Percentiles rank a stretch among this genome's conserved stretches.
Evolutionary conservation across 169 alveolate genomes (phyloP).

Genomic region (Toxoplasma gondii): DNA sequence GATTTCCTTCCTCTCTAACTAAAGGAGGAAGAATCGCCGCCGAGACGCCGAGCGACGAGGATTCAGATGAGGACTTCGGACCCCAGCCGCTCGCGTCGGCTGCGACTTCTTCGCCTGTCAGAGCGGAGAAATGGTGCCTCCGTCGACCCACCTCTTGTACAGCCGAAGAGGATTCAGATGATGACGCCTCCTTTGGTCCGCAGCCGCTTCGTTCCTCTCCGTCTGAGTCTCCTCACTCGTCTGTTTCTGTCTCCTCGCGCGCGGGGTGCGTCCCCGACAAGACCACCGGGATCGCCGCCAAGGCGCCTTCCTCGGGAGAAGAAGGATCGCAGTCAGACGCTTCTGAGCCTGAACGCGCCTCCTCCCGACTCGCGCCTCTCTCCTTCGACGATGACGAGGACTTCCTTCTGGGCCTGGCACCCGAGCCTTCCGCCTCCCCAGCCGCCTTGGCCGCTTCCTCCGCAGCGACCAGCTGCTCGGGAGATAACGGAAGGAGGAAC

Average conservation of each 20-base stretch:
- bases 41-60: not conserved
- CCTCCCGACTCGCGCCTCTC: not conserved
- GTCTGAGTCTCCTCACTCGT: not conserved
- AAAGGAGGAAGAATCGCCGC: too few species aligned
- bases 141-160: not conserved
- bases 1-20: too few species aligned
- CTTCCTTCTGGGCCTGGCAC: slow-evolving; percentile 1
- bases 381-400: not conserved
- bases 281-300: not conserved
- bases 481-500: not conserved
- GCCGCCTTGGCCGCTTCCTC: not conserved
- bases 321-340: not conserved
- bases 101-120: not conserved
- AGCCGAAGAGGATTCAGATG: not conserved
- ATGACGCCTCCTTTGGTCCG: not conserved
- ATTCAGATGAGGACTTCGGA: not conserved
- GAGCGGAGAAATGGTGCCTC: not conserved
- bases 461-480: not conserved
- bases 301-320: not conserved
- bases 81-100: not conserved
- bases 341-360: not conserved
- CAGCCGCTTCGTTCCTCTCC: too few species aligned
- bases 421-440: not conserved
- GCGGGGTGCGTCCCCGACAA: not conserved
- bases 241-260: not conserved